phyloP scores from a whole-genome alignment of 139 green algal genomes.

The Mesotaenium endlicherianum region DNA sequence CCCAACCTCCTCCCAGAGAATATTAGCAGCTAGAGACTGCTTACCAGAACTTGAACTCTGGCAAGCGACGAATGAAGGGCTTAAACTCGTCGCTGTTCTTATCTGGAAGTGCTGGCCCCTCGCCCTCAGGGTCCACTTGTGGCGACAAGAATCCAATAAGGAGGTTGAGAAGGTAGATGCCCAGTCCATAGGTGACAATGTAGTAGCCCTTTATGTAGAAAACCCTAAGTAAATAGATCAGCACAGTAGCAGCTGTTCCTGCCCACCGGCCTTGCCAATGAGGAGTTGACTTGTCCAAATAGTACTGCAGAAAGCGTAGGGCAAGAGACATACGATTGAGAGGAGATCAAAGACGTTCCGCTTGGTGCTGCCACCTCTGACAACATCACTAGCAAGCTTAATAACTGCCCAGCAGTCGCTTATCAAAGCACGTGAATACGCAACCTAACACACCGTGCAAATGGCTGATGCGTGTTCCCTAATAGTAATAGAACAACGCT shows the following conservation, averaged over 20 bases:
- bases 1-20: no score
- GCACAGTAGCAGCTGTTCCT: conserved; percentile 54
- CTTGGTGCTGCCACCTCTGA: no score
- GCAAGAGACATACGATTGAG: no score
- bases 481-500: no score
- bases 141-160: conserved; percentile 95
- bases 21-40: no score
- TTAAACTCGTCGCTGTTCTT: conserved; percentile 92
- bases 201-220: conserved; percentile 84
- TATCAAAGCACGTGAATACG: no score
- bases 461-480: no score
- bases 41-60: conserved; percentile 99
- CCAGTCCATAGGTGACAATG: conserved; percentile 96
- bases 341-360: no score
- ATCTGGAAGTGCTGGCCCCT: conserved; percentile 86
- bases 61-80: conserved; percentile 92
- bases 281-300: conserved; percentile 81
- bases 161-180: conserved; percentile 98
- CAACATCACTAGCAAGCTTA: no score
- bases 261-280: conserved; percentile 73
- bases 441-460: no score
- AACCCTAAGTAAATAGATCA: conserved; percentile 79
- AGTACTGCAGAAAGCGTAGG: conserved; percentile 63
- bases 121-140: conserved; percentile 81
- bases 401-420: no score